Evolutionary conservation across 208 protist species (phyloP).

Genomic region (Borovskyia barvae): DNA sequence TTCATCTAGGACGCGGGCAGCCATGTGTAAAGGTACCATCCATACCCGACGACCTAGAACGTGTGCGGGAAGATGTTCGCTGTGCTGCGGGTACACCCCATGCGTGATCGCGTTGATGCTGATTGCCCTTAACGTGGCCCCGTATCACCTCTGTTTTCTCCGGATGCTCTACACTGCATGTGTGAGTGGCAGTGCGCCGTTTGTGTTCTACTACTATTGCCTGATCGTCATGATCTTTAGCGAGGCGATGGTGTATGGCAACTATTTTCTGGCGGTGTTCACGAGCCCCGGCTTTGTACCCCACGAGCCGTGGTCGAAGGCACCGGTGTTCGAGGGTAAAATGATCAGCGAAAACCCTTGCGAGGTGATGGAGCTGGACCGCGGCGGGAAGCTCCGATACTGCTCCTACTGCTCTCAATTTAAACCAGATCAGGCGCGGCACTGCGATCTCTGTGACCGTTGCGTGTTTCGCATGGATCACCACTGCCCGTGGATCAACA

Average conservation of each 20-base stretch:
- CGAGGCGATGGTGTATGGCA: slow-evolving; percentile 58
- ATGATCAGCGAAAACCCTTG: slow-evolving; percentile 48
- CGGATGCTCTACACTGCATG: slow-evolving; percentile 31
- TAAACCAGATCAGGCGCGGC: slow-evolving; percentile 84
- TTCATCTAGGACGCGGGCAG: not conserved
- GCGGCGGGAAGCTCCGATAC: slow-evolving; percentile 46
- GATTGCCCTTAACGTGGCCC: slow-evolving; percentile 45
- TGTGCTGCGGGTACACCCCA: slow-evolving; percentile 37
- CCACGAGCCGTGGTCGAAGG: slow-evolving; percentile 42
- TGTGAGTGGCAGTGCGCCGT: slow-evolving; percentile 28
- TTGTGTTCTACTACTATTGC: slow-evolving; percentile 60
- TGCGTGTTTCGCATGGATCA: slow-evolving; percentile 84
- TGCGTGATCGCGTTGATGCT: slow-evolving; percentile 40
- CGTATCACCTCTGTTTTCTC: slow-evolving; percentile 50
- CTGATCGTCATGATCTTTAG: slow-evolving; percentile 39
- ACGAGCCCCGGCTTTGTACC: slow-evolving; percentile 66
- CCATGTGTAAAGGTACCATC: slow-evolving; percentile 35
- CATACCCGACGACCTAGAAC: slow-evolving; percentile 25
- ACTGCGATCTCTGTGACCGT: slow-evolving; percentile 64
- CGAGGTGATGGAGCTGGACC: slow-evolving; percentile 50
- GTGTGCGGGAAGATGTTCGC: slow-evolving; percentile 21
- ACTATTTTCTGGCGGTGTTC: slow-evolving; percentile 47
- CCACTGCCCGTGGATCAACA: slow-evolving; percentile 90
- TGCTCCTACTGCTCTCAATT: slow-evolving; percentile 70
- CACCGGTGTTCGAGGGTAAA: slow-evolving; percentile 13